Conservation (phyloP, 2,329 filamentous ascomycete genomes). For the Claviceps africana region DNA sequence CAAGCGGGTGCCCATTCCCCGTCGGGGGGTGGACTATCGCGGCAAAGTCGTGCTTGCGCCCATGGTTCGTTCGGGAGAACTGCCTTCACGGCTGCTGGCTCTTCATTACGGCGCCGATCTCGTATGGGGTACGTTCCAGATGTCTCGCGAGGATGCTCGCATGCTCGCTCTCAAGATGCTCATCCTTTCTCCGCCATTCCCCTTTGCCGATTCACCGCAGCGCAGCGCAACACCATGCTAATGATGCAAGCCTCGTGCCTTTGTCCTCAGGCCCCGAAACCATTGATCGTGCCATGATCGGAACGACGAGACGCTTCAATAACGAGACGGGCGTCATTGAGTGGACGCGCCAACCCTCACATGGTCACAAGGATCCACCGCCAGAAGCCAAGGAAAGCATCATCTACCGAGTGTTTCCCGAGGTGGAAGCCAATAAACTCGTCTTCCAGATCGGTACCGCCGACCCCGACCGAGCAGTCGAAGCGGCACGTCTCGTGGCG, state of each 20-base stretch:
- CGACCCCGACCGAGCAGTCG: constrained; percentile 66
- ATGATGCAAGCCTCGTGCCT: too few species aligned
- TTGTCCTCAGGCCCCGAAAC: constrained; percentile 66
- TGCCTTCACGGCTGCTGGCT: constrained; percentile 76
- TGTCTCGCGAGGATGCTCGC: background rate
- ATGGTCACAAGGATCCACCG: constrained; percentile 45
- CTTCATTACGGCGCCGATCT: constrained; percentile 93
- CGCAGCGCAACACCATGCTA: background rate
- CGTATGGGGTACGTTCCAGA: constrained; percentile 60
- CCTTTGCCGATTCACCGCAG: background rate
- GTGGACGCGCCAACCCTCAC: constrained; percentile 64
- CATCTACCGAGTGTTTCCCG: constrained; percentile 74
- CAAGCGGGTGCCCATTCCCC: constrained; percentile 70
- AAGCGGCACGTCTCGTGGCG: constrained; percentile 73
- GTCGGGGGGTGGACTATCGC: constrained; percentile 81
- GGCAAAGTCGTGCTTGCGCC: constrained; percentile 89
- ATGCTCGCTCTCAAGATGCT: background rate
- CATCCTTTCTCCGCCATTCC: background rate
- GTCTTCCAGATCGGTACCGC: constrained; percentile 91
- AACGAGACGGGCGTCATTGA: constrained; percentile 66
- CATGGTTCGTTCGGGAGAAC: constrained; percentile 95
- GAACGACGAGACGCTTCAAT: constrained; percentile 66
- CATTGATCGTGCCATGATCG: constrained; percentile 82
- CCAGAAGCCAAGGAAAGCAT: constrained; percentile 47
- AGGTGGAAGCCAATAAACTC: constrained; percentile 56